Evolutionary conservation across 2,329 filamentous ascomycete species (phyloP), one percentile per base, ranked within the genome.

Genomic region (Fusarium neocosmosporiellum): DNA sequence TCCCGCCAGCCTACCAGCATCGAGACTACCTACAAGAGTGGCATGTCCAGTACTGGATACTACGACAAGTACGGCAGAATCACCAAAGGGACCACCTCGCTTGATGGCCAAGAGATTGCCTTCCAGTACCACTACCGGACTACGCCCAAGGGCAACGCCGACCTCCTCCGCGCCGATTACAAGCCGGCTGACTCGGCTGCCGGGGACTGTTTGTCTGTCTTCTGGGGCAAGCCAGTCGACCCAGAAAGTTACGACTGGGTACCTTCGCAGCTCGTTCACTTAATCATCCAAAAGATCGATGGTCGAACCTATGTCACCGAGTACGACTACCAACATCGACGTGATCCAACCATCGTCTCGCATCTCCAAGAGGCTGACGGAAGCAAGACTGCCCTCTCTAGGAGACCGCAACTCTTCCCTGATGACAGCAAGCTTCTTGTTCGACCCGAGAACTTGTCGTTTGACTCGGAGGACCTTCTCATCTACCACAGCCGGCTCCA

Each of bases 21-120:
- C 31, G 66, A 67, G 8, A 53, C 48, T 3, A 69, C 67, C 48
- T 29, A 31, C 24, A 55, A 39, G 9, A 36, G 60, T 9, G 62
- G 53, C 7, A n/a, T 59, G 8, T 33, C 31, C 4, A 73, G 59
- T 13, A 55, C 66, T 13, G 71, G 71, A 18, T 68, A 66, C 48
- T 73, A 73, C 5, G 71, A 73, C 27, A 48, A 72, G 29, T 46
- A 73, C 24, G 71, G 71, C n/a, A 66, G 71, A n/a, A 50, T 73
- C 7, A 41, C 39, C 1, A 61, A 37, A 8, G 71, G 71, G 46
- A 72, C 62, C 1, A 66, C 29, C 16, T 50, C 27, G 6, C 27
- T 53, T 54, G 43, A 61, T 48, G n/a, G 36, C n/a, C 27, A 65
- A 31, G 62, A 72, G 10, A 66, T 70, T 41, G 59, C 34, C 2